Evolutionary conservation across 257 asterid species (phyloP), one percentile per base, ranked within the genome.

Genomic region (Scutellaria minor): DNA sequence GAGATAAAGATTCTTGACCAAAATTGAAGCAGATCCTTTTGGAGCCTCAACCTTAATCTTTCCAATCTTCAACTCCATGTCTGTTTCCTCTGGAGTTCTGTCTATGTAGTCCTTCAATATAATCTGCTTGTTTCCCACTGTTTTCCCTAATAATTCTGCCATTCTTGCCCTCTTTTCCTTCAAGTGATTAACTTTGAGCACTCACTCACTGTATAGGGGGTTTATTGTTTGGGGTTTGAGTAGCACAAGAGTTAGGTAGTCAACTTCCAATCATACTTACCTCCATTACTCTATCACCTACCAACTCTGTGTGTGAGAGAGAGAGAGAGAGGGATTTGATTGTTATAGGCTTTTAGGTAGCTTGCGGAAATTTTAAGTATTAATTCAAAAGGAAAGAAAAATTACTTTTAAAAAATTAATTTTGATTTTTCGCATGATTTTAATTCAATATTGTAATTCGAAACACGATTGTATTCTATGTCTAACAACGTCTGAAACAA

Each of bases 1-100:
- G 70, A 93, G 92, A 63, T 83, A 93, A 9, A 93, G 93, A 77
- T 93, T 93, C 88, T 89, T 87, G 71, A 93, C 92, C 80, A 87
- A 66, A 54, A 90, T 64, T 5, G 86, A 81, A 57, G 79, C 88
- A 24, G 90, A 85, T 6, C 91, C 97, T 77, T 79, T 85, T 27
- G 92, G 87, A 77, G 90, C 90, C 52, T 83, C 83, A 5, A 86
- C 77, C 72, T 86, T 86, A 13, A 91, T 79, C 73, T 68, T 80
- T 4, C 90, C 97, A 56, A 82, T 48, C 76, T 59, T 84, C 7
- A 90, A 44, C 76, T 87, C 97, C 97, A 93, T 83, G 72, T 91
- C 96, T 58, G 90, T 83, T 79, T 85, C 92, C 69, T 79, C 80
- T 5, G 98, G 98, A 71, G 75, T 15, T 71, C 94, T 85, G 8